These are phyloP conservation scores for Zymoseptoria crescenta DNA, from an alignment of 2,329 filamentous ascomycete genomes.

Conservation along the genomic window DNA sequence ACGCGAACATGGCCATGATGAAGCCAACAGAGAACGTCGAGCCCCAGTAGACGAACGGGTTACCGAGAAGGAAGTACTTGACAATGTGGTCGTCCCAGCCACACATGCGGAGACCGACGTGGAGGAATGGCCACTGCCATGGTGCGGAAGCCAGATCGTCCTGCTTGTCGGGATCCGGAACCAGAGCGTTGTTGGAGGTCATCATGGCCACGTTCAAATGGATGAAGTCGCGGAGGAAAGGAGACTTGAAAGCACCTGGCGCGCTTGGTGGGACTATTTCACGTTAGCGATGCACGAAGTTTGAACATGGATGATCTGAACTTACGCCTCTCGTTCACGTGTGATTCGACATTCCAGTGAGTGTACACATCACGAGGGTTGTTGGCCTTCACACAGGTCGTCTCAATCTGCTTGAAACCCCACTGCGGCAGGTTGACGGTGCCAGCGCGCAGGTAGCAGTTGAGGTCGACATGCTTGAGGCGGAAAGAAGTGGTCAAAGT, in stretches of 20 bases:
- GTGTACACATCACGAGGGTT: constrained; percentile 90
- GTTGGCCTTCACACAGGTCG: constrained; percentile 88
- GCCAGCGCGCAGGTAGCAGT: constrained; percentile 89
- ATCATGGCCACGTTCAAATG: constrained; percentile 99
- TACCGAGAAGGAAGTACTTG: constrained; percentile 98
- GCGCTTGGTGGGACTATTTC: constrained; percentile 71
- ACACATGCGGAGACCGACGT: constrained; percentile 97
- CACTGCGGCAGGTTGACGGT: constrained; percentile 96
- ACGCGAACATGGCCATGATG: constrained; percentile 64
- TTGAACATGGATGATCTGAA: constrained; percentile 16
- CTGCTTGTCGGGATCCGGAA: constrained; percentile 97
- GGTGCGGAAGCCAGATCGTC: constrained; percentile 93
- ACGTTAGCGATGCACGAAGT: constrained; percentile 27
- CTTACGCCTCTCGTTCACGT: constrained; percentile 87
- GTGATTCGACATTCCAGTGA: constrained; percentile 97
- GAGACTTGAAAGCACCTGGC: constrained; percentile 87
- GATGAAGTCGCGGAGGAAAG: constrained; percentile 95
- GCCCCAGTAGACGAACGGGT: constrained; percentile 93
- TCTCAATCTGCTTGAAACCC: constrained; percentile 99
- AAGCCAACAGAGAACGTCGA: constrained; percentile 71
- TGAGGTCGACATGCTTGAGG: constrained; percentile 69
- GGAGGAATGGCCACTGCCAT: constrained; percentile 96
- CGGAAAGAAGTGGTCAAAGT: constrained; percentile 93
- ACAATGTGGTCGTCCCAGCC: constrained; percentile 92
- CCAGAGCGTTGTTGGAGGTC: constrained; percentile 98